Conservation (phyloP, 2,329 filamentous ascomycete species). For the Fusarium longipes region DNA sequence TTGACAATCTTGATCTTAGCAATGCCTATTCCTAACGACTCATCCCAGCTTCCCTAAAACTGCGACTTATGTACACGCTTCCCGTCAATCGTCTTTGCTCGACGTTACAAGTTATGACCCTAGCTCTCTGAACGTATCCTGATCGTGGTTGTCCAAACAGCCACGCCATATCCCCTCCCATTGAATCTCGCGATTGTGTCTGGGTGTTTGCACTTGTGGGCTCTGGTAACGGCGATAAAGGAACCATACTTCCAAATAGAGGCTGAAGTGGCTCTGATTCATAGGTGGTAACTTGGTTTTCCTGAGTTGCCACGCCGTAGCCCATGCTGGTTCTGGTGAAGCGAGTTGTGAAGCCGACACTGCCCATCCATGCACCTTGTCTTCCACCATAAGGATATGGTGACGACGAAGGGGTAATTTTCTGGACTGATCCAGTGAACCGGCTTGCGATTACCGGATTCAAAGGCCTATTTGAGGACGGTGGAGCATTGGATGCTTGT, state of each 20-base stretch:
- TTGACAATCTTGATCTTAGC: neutral
- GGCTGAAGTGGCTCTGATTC: slow-evolving; percentile 34
- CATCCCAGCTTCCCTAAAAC: neutral
- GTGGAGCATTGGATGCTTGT: neutral
- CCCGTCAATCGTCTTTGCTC: slow-evolving; percentile 2
- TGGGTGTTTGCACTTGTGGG: neutral
- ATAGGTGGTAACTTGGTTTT: neutral
- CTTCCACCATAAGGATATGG: slow-evolving; percentile 1
- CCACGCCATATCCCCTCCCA: neutral
- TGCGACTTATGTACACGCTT: neutral
- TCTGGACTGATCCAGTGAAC: rapidly evolving
- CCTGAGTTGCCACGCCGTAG: neutral
- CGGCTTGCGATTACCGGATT: neutral
- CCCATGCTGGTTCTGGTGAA: slow-evolving; percentile 29
- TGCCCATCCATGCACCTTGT: slow-evolving; percentile 34
- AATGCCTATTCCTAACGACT: neutral
- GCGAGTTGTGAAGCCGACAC: slow-evolving; percentile 27
- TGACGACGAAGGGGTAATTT: neutral
- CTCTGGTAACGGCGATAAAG: neutral
- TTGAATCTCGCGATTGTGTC: neutral
- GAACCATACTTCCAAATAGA: slow-evolving; percentile 13
- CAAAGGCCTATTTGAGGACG: neutral
- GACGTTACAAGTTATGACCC: neutral
- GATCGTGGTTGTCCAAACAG: neutral
- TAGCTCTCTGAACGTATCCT: neutral